These are phyloP conservation scores for Beauveria medogensis DNA, from an alignment of 2,329 filamentous ascomycete species.

Conservation along the genomic window DNA sequence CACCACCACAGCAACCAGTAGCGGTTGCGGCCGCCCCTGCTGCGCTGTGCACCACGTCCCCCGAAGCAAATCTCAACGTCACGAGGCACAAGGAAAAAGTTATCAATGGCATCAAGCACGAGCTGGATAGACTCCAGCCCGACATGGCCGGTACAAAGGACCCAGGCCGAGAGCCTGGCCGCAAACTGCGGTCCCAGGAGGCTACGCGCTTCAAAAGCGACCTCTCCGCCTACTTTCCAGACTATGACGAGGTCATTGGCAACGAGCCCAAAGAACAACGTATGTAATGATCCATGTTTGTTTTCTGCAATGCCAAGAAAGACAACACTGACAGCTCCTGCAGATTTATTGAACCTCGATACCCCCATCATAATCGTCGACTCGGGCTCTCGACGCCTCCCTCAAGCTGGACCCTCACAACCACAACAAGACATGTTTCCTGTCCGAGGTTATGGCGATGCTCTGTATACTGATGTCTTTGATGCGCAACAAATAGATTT, in stretches of 20 bases:
- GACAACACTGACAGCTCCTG: neutral
- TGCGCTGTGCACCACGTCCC: slow-evolving; percentile 15
- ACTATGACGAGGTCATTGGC: slow-evolving; percentile 90
- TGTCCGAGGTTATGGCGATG: slow-evolving; percentile 47
- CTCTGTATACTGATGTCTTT: slow-evolving; percentile 47
- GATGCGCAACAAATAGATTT: slow-evolving; percentile 51
- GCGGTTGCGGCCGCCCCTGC: slow-evolving; percentile 13
- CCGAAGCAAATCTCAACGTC: slow-evolving; percentile 22
- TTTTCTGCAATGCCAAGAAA: neutral
- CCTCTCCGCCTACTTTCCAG: slow-evolving; percentile 80
- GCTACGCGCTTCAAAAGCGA: slow-evolving; percentile 84
- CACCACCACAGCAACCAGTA: slow-evolving; percentile 16
- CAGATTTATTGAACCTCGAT: slow-evolving; percentile 65
- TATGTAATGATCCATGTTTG: slow-evolving; percentile 23
- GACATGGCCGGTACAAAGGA: slow-evolving; percentile 38
- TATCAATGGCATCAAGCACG: slow-evolving; percentile 53
- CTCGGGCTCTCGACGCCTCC: slow-evolving; percentile 27
- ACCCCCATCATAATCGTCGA: slow-evolving; percentile 68
- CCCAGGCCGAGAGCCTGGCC: slow-evolving; percentile 62
- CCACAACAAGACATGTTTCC: slow-evolving; percentile 23
- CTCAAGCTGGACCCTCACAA: slow-evolving; percentile 20
- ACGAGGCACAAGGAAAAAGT: slow-evolving; percentile 51
- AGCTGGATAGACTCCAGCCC: slow-evolving; percentile 49
- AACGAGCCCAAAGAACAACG: slow-evolving; percentile 72
- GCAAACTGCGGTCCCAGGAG: slow-evolving; percentile 78